These are phyloP conservation scores for Salvia sclarea DNA, from an alignment of 305 asterid genomes.

Conservation along the genomic window DNA sequence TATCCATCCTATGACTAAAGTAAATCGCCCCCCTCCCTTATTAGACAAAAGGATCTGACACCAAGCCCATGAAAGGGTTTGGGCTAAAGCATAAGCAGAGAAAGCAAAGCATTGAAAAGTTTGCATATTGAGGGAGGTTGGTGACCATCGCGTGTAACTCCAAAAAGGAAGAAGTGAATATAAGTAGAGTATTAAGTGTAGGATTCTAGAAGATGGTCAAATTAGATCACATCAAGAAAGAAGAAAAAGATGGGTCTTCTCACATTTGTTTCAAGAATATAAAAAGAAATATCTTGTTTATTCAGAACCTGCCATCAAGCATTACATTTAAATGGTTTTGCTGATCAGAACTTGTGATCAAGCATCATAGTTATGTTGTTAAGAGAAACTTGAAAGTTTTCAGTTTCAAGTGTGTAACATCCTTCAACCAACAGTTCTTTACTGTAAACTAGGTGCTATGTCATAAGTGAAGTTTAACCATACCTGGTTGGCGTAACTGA, in stretches of 20 bases:
- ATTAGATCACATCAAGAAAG: conserved; percentile 3
- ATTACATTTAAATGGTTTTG: not conserved
- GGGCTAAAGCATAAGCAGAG: conserved; percentile 14
- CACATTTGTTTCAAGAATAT: not conserved
- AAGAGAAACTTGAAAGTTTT: conserved; percentile 18
- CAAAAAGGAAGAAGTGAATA: not conserved
- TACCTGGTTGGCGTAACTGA: conserved; percentile 99
- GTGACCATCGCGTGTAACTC: not conserved
- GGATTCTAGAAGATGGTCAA: not conserved
- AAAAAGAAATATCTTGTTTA: conserved; percentile 3
- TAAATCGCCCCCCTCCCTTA: no score
- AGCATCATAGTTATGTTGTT: conserved; percentile 4
- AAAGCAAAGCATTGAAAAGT: conserved; percentile 11
- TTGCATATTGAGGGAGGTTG: not conserved
- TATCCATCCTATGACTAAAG: no score
- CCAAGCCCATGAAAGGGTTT: not conserved
- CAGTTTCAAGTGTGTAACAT: conserved; percentile 11
- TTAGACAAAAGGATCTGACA: not conserved
- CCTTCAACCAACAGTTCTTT: conserved; percentile 18
- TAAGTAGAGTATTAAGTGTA: not conserved
- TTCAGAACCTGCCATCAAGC: not conserved
- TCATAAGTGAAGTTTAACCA: conserved; percentile 6
- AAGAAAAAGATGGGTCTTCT: not conserved
- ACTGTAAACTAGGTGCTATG: conserved; percentile 1
- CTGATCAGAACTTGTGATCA: not conserved